A percentile compares a stretch with the other conserved stretches of the same genome.
Evolutionary conservation across 2,329 filamentous ascomycete species (phyloP).

Genomic region (Nannizziopsis arthrosporioides): DNA sequence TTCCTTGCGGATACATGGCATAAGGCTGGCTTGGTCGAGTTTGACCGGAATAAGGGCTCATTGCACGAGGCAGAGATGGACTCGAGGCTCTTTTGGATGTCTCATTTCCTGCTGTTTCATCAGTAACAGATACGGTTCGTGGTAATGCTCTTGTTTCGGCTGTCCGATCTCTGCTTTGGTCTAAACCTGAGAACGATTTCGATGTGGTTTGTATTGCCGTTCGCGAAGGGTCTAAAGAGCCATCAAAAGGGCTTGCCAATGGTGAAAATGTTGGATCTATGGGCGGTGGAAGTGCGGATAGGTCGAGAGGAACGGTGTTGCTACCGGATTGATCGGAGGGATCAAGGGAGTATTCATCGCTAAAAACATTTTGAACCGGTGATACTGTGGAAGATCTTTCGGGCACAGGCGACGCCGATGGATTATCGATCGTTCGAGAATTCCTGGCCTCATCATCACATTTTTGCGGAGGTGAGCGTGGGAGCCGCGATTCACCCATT

Average conservation of each 20-base stretch:
- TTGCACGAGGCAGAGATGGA: conserved; percentile 35
- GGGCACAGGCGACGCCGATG: conserved; percentile 21
- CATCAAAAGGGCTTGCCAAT: conserved; percentile 14
- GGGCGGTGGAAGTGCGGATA: conserved; percentile 4
- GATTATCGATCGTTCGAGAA: conserved; percentile 22
- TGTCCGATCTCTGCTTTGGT: conserved; percentile 17
- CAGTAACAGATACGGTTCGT: conserved; percentile 16
- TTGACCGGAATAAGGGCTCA: conserved; percentile 58
- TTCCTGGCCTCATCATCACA: conserved; percentile 19
- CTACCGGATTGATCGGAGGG: conserved; percentile 24
- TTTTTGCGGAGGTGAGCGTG: conserved; percentile 18
- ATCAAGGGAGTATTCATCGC: conserved; percentile 39
- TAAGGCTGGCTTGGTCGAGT: conserved; percentile 74
- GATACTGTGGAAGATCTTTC: background rate
- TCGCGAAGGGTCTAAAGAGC: conserved; percentile 20
- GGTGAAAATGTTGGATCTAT: conserved; percentile 4
- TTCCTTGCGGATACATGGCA: conserved; percentile 67
- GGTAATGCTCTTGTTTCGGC: conserved; percentile 15
- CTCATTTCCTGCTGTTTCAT: conserved; percentile 15
- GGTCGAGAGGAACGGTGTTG: conserved; percentile 11
- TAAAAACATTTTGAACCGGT: conserved; percentile 37
- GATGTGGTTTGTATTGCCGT: conserved; percentile 22
- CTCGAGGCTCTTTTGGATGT: conserved; percentile 33
- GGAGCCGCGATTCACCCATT: conserved; percentile 18
- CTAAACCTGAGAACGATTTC: conserved; percentile 21